These are phyloP conservation scores for Podospora tetraspora DNA, from an alignment of 495 filamentous ascomycete genomes.

Conservation along the genomic window DNA sequence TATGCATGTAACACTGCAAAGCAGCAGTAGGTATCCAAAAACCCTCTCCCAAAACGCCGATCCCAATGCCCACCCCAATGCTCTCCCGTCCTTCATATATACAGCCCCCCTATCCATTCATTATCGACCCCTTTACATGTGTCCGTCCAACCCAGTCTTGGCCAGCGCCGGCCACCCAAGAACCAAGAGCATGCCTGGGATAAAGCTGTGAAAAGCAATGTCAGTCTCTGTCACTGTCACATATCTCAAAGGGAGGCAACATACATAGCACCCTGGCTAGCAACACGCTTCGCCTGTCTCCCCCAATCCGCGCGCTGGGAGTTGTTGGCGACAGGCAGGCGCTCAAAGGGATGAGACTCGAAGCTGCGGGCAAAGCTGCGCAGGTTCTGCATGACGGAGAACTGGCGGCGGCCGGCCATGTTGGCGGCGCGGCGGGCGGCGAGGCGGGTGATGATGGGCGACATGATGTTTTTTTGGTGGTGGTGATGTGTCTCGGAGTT, in stretches of 20 bases:
- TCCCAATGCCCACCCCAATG: neutral
- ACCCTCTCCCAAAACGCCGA: neutral
- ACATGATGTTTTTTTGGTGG: constrained; percentile 15
- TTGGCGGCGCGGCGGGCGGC: constrained; percentile 23
- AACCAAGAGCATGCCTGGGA: constrained; percentile 13
- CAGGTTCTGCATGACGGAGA: constrained; percentile 27
- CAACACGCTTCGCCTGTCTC: constrained; percentile 15
- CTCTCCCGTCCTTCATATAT: neutral
- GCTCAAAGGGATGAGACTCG: constrained; percentile 34
- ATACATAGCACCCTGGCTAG: constrained; percentile 21
- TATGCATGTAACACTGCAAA: neutral
- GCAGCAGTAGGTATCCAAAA: neutral
- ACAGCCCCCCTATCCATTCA: neutral
- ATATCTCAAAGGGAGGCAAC: neutral
- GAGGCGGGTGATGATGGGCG: constrained; percentile 24
- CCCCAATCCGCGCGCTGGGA: constrained; percentile 25
- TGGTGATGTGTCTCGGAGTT: constrained; percentile 3
- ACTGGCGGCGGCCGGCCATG: constrained; percentile 16
- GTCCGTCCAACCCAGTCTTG: constrained; percentile 7
- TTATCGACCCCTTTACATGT: neutral
- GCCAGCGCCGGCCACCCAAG: constrained; percentile 27
- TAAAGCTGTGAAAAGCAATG: constrained; percentile 12
- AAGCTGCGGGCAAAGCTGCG: constrained; percentile 27
- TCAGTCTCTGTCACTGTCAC: neutral
- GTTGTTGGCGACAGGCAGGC: constrained; percentile 22